phyloP scores from a whole-genome alignment of 73 alveolate genomes.

The Paraurostyla sp. region DNA sequence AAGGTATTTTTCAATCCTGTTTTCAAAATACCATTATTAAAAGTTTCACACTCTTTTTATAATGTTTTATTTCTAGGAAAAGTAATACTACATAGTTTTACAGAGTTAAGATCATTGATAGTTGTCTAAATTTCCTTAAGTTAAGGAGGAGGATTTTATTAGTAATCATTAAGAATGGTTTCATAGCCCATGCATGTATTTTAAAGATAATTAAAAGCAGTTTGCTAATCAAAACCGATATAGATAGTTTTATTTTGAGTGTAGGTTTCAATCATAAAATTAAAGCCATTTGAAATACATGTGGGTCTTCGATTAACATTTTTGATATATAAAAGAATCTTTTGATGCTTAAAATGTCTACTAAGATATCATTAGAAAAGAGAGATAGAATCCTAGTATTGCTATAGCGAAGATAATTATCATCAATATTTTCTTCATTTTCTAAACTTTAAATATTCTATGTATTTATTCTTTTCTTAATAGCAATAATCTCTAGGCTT shows the following conservation, averaged over 20 bases:
- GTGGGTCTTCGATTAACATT: not conserved
- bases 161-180: not conserved
- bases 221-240: not conserved
- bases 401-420: not conserved
- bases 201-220: not conserved
- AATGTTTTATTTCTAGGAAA: not conserved
- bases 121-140: not conserved
- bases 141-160: not conserved
- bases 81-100: not conserved
- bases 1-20: not conserved
- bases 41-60: not conserved
- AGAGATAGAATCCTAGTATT: not conserved
- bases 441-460: not conserved
- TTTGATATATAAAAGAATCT: not conserved
- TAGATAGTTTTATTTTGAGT: not conserved
- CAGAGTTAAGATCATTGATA: constrained; percentile 7
- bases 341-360: not conserved
- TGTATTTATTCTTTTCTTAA: not conserved
- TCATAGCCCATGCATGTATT: not conserved
- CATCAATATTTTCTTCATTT: not conserved
- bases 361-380: not conserved
- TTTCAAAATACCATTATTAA: constrained; percentile 7
- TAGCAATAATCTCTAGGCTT: not conserved
- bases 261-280: not conserved
- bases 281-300: not conserved